Conservation (phyloP, 2,329 filamentous ascomycete genomes). For the Nannizziopsis barbatae region DNA sequence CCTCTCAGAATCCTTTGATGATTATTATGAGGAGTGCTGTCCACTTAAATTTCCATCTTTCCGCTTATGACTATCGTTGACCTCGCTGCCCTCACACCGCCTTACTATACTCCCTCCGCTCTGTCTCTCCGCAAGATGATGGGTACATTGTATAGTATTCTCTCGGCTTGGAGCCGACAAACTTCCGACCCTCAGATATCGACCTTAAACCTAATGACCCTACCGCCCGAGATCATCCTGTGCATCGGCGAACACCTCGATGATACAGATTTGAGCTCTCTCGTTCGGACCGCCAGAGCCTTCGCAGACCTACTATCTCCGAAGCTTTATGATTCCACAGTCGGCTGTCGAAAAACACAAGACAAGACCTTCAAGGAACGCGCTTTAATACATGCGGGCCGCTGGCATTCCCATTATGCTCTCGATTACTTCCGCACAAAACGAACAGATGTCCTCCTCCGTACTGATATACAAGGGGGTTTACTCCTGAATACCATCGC, state of each 20-base stretch:
- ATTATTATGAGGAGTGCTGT: background rate
- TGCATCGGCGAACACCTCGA: conserved; percentile 7
- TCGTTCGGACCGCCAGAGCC: background rate
- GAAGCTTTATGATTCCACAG: conserved; percentile 4
- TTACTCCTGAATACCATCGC: conserved; percentile 3
- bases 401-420: conserved; percentile 6
- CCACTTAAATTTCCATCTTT: background rate
- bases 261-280: conserved; percentile 4
- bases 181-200: background rate
- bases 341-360: background rate
- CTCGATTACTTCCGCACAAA: conserved; percentile 8
- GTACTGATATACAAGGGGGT: background rate
- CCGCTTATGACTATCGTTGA: conserved; percentile 4
- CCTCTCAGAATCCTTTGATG: no score
- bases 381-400: background rate
- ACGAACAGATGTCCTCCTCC: conserved; percentile 1
- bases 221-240: conserved; percentile 7
- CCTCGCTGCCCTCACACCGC: background rate
- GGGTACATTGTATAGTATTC: conserved; percentile 1
- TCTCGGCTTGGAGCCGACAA: background rate
- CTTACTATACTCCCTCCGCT: background rate
- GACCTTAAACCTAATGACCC: background rate
- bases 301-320: conserved; percentile 4
- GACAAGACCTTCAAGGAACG: background rate
- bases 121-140: background rate